Evolutionary conservation across 2,329 filamentous ascomycete genomes (phyloP).

Genomic region (Zasmidium angulare): DNA sequence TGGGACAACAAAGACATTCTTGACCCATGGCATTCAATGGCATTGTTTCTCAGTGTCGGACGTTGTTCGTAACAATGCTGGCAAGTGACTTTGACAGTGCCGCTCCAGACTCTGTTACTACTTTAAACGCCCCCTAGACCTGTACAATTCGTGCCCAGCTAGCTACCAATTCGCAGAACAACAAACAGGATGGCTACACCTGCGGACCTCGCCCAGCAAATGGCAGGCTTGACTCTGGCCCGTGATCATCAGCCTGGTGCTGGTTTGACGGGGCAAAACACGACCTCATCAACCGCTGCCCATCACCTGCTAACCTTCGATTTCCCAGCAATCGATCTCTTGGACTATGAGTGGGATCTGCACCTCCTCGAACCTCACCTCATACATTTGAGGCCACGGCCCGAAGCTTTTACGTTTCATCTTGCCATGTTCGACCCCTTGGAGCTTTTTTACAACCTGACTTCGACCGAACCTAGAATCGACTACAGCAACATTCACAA

Average conservation of each 20-base stretch:
- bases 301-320: not conserved
- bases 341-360: not conserved
- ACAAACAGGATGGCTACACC: no score
- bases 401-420: conserved; percentile 2
- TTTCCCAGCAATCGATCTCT: conserved; percentile 11
- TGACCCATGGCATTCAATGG: no score
- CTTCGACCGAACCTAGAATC: not conserved
- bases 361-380: conserved; percentile 6
- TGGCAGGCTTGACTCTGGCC: not conserved
- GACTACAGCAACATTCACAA: not conserved
- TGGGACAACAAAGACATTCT: no score
- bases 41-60: no score
- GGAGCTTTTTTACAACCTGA: conserved; percentile 4
- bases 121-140: no score
- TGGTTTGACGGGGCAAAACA: not conserved
- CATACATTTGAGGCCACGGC: conserved; percentile 3
- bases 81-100: no score
- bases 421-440: not conserved
- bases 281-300: not conserved
- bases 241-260: not conserved
- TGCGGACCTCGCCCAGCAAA: no score
- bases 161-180: no score
- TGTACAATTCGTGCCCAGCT: no score
- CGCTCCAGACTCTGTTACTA: no score
- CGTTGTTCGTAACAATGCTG: no score